A percentile compares a stretch with the other conserved stretches of the same genome.
Conservation (phyloP, 257 asterid species). For the Euphrasia confusa region DNA sequence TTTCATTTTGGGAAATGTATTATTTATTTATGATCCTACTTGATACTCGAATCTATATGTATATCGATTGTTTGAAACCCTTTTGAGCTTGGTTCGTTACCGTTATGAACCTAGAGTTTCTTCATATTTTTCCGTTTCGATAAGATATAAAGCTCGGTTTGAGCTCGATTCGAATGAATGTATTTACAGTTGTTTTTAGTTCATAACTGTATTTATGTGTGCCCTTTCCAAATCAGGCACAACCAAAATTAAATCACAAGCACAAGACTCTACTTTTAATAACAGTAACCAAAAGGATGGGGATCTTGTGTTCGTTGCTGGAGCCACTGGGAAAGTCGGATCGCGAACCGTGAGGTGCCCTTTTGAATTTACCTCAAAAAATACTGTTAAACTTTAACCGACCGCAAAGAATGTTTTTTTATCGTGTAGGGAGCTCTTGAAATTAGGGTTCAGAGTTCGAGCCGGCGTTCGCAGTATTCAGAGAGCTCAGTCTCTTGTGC, state of each 20-base stretch:
- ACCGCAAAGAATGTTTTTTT: constrained; percentile 26
- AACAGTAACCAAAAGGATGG: constrained; percentile 43
- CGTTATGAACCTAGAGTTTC: too few relatives aligned
- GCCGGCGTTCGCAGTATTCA: constrained; percentile 81
- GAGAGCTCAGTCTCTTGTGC: constrained; percentile 80
- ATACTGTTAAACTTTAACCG: neutral
- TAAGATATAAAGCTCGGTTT: neutral
- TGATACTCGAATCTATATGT: neutral
- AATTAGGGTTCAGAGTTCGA: constrained; percentile 73
- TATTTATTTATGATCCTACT: neutral
- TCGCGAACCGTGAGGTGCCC: constrained; percentile 86
- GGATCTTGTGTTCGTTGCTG: constrained; percentile 83
- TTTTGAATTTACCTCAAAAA: constrained; percentile 7
- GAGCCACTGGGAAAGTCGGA: constrained; percentile 95
- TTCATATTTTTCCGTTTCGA: too few relatives aligned
- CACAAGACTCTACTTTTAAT: constrained; percentile 41
- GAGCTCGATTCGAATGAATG: neutral
- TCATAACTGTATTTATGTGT: neutral
- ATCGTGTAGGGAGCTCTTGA: constrained; percentile 78
- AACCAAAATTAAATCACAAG: constrained; percentile 40
- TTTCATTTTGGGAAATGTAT: neutral
- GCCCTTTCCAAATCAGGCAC: constrained; percentile 33
- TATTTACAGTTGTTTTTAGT: constrained; percentile 1
- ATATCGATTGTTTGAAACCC: neutral
- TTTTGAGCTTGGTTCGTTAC: too few relatives aligned